Evolutionary conservation across 2,329 filamentous ascomycete species (phyloP).

Genomic region (Westerdykella sp.): DNA sequence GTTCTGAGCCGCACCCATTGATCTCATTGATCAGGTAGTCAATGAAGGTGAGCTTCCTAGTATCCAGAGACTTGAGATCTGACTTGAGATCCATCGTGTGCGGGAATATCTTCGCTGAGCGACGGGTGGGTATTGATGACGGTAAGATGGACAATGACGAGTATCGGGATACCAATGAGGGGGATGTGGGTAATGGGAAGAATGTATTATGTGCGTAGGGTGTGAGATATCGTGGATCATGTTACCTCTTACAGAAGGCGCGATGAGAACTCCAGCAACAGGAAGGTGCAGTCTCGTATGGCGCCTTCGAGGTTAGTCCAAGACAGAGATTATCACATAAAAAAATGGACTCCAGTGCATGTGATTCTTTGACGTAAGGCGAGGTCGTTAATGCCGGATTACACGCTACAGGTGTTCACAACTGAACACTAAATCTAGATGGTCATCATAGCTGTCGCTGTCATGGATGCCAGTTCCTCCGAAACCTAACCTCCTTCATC

Average conservation of each 20-base stretch:
- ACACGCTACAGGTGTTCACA: too few relatives aligned
- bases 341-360: neutral
- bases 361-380: too few relatives aligned
- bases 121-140: constrained; percentile 14
- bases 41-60: constrained; percentile 10
- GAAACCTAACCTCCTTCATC: neutral
- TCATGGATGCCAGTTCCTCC: constrained; percentile 5
- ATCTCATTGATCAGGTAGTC: constrained; percentile 25
- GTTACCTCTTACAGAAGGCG: too few relatives aligned
- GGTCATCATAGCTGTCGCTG: constrained; percentile 19
- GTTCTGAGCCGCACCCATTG: constrained; percentile 4
- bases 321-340: too few relatives aligned
- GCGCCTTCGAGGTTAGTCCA: too few relatives aligned
- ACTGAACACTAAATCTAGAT: constrained; percentile 28
- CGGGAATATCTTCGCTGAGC: constrained; percentile 10
- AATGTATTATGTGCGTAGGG: constrained; percentile 19
- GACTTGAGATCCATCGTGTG: too few relatives aligned
- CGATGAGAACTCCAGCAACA: too few relatives aligned
- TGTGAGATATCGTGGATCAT: too few relatives aligned
- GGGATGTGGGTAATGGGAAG: constrained; percentile 10
- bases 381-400: too few relatives aligned
- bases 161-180: constrained; percentile 6
- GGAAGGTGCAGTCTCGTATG: too few relatives aligned
- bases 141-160: constrained; percentile 11
- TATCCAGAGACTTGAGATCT: too few relatives aligned